Evolutionary conservation across 2,329 filamentous ascomycete genomes (phyloP).

Genomic region (Cladosporium phlei): DNA sequence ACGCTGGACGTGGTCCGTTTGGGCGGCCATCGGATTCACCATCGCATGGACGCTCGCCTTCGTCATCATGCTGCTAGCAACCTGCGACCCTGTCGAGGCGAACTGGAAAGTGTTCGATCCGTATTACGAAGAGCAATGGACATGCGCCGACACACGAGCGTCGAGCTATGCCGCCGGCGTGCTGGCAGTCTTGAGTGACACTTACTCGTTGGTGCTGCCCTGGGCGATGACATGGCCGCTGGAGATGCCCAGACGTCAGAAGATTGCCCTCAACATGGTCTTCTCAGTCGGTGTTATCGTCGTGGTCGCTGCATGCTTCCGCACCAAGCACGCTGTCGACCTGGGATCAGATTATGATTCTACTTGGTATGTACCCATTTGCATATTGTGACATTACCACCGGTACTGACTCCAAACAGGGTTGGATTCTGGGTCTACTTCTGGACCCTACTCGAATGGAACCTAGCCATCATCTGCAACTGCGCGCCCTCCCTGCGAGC

Average conservation of each 20-base stretch:
- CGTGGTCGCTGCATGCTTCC: slow-evolving; percentile 28
- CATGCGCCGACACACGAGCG: slow-evolving; percentile 29
- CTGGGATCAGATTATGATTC: slow-evolving; percentile 18
- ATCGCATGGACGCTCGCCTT: slow-evolving; percentile 36
- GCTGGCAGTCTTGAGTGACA: slow-evolving; percentile 20
- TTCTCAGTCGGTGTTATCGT: slow-evolving; percentile 28
- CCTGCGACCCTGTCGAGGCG: slow-evolving; percentile 17
- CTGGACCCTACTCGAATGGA: slow-evolving; percentile 24
- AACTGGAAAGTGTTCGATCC: slow-evolving; percentile 20
- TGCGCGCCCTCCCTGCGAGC: slow-evolving; percentile 25
- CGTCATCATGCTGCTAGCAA: slow-evolving; percentile 22
- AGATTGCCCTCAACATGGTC: slow-evolving; percentile 21
- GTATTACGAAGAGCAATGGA: slow-evolving; percentile 21
- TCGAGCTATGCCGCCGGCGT: slow-evolving; percentile 22
- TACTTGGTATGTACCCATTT: not conserved
- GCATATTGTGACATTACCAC: not conserved
- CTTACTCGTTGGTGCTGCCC: slow-evolving; percentile 20
- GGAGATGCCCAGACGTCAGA: slow-evolving; percentile 39
- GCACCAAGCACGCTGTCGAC: slow-evolving; percentile 27
- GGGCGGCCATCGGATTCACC: slow-evolving; percentile 37
- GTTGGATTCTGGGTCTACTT: slow-evolving; percentile 28
- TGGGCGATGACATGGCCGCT: slow-evolving; percentile 41
- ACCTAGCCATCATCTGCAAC: slow-evolving; percentile 26
- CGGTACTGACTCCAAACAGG: slow-evolving; percentile 11
- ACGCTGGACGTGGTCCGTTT: slow-evolving; percentile 35